phyloP scores from a whole-genome alignment of 2,329 filamentous ascomycete species.

The Pseudogymnoascus sp. region DNA sequence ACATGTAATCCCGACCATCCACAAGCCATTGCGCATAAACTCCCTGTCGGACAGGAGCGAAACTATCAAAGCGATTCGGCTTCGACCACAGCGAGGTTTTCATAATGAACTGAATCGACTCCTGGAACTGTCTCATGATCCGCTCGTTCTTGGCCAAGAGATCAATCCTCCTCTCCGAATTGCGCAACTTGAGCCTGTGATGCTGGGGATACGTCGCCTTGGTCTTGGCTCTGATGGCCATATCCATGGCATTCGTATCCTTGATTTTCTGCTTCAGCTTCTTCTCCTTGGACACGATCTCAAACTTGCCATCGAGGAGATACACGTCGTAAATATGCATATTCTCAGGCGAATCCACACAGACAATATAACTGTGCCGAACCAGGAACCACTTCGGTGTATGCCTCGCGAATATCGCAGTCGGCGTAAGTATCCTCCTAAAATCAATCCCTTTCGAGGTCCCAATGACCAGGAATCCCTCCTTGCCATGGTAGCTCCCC shows the following conservation, averaged over 20 bases:
- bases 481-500: constrained; percentile 95
- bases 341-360: constrained; percentile 96
- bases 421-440: constrained; percentile 70
- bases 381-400: constrained; percentile 96
- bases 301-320: constrained; percentile 85
- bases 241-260: constrained; percentile 54
- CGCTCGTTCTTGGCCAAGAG: constrained; percentile 86
- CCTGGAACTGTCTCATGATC: constrained; percentile 84
- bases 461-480: constrained; percentile 88
- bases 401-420: constrained; percentile 73
- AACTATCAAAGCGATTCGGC: constrained; percentile 83
- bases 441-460: constrained; percentile 86
- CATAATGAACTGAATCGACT: constrained; percentile 83
- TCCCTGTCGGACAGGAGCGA: constrained; percentile 78
- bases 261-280: constrained; percentile 53
- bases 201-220: constrained; percentile 51
- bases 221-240: constrained; percentile 39
- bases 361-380: constrained; percentile 95
- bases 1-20: constrained; percentile 97
- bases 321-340: constrained; percentile 99
- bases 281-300: constrained; percentile 66
- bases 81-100: constrained; percentile 75
- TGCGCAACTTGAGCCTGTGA: constrained; percentile 81
- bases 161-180: constrained; percentile 87
- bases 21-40: constrained; percentile 96